A percentile compares a stretch with the other conserved stretches of the same genome.
These are phyloP conservation scores for Grosmannia serpens DNA, from an alignment of 2,329 filamentous ascomycete species.

Conservation along the genomic window DNA sequence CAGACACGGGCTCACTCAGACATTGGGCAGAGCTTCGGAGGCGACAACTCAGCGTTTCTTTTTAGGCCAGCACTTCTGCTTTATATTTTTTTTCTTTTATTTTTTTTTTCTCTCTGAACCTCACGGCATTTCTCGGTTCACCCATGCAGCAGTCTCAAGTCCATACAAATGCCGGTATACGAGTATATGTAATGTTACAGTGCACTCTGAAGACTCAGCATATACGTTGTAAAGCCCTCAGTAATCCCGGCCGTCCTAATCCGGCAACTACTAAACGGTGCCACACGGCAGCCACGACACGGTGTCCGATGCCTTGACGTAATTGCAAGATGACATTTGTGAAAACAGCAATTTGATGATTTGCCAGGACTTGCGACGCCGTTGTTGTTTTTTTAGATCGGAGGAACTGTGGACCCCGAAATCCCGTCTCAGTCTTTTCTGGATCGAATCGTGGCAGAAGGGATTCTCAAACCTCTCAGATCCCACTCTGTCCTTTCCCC, in stretches of 20 bases:
- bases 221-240: not conserved
- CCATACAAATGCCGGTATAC: not conserved
- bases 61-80: not conserved
- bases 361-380: too few relatives aligned
- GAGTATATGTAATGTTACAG: not conserved
- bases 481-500: not conserved
- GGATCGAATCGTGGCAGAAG: not conserved
- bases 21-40: not conserved
- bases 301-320: not conserved
- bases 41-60: not conserved
- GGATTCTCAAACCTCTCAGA: not conserved
- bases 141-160: not conserved
- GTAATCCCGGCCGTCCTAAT: not conserved
- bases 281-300: not conserved
- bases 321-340: not conserved
- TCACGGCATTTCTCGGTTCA: not conserved
- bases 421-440: not conserved
- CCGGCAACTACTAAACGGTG: not conserved
- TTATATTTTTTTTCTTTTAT: not conserved
- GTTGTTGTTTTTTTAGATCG: not conserved
- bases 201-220: not conserved
- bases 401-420: not conserved
- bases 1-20: not conserved
- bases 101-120: not conserved
- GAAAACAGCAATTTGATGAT: too few relatives aligned